Conservation (phyloP, 345 rosid species). For the Eucalyptus globulus region DNA sequence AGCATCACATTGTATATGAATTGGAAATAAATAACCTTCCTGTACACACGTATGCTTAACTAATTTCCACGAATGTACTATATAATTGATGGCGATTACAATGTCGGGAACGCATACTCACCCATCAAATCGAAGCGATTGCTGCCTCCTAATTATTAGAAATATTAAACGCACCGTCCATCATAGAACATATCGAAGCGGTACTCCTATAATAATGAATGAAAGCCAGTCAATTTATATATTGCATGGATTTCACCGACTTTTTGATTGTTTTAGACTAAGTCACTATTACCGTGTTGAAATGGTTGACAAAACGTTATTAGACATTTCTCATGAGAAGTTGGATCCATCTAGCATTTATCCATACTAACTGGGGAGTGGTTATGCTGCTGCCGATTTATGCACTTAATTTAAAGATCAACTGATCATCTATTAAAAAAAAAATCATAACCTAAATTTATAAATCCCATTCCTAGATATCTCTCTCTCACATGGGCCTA, state of each 20-base stretch:
- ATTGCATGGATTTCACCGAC: accelerated
- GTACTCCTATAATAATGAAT: background rate
- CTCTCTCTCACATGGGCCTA: background rate
- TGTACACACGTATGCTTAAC: background rate
- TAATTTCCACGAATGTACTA: background rate
- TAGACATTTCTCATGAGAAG: background rate
- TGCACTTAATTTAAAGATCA: background rate
- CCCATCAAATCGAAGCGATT: background rate
- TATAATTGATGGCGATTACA: background rate
- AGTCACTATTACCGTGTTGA: accelerated
- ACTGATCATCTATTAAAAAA: background rate
- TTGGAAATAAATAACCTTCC: background rate
- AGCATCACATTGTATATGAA: background rate
- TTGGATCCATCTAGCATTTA: background rate
- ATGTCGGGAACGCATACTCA: background rate
- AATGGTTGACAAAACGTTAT: background rate
- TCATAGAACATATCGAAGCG: background rate
- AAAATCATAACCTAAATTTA: background rate
- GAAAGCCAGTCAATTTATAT: background rate
- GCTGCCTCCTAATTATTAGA: background rate
- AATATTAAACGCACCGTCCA: background rate
- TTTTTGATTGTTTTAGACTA: background rate
- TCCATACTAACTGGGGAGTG: background rate
- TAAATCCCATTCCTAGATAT: too few species aligned
- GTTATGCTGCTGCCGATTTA: background rate